A percentile compares a stretch with the other conserved stretches of the same genome.
Conservation (phyloP, 495 filamentous ascomycete genomes). For the Xylaria curta region DNA sequence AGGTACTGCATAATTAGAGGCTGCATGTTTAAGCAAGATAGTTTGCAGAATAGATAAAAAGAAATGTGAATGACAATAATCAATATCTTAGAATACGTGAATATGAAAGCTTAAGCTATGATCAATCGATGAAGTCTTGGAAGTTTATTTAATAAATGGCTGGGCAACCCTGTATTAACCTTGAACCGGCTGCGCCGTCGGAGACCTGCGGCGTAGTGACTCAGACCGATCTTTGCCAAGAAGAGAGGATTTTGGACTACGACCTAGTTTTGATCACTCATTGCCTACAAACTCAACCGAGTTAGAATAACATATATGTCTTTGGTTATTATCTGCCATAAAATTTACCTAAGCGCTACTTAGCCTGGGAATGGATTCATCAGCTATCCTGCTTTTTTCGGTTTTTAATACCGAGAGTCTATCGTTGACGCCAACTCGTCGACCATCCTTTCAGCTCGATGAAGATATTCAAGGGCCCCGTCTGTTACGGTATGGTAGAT, state of each 20-base stretch:
- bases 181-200: not conserved
- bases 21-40: not conserved
- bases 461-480: not conserved
- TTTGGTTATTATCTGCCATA: too few species aligned
- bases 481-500: not conserved
- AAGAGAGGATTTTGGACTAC: too few species aligned
- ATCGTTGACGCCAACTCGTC: not conserved
- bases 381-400: not conserved
- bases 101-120: not conserved
- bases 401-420: too few species aligned
- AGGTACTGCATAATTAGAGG: not conserved
- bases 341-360: not conserved
- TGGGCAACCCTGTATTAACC: not conserved
- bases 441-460: not conserved
- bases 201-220: constrained; percentile 17
- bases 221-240: not conserved
- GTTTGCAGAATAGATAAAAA: not conserved
- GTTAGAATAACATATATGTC: too few species aligned
- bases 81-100: not conserved
- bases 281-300: not conserved
- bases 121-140: not conserved
- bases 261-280: too few species aligned
- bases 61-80: not conserved
- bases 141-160: not conserved
- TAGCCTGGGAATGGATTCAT: not conserved